Percentiles rank a stretch among this genome's conserved stretches.
Evolutionary conservation across 768 basidiomycete genomes (phyloP).

Genomic region (Rhizopogon vulgaris): DNA sequence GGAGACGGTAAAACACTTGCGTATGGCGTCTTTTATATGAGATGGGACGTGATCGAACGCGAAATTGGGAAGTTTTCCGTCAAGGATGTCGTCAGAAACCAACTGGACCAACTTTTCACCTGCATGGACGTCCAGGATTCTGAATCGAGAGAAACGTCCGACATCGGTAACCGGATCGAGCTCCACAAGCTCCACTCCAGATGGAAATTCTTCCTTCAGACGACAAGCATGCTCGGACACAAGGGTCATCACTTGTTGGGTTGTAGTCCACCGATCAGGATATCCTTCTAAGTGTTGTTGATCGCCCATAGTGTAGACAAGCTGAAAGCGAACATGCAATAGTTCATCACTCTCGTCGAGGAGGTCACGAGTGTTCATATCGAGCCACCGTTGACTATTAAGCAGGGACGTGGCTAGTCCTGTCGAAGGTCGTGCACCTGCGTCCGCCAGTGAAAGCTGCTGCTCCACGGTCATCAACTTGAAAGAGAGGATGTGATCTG

Average conservation of each 20-base stretch:
- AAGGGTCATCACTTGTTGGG: slow-evolving; percentile 31
- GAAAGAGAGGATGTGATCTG: slow-evolving; percentile 46
- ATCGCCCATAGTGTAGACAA: slow-evolving; percentile 38
- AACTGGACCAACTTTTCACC: not conserved
- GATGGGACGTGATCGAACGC: slow-evolving; percentile 13
- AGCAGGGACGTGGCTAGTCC: slow-evolving; percentile 14
- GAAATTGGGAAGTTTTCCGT: slow-evolving; percentile 10
- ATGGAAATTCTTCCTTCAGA: not conserved
- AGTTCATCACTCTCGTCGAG: slow-evolving; percentile 29
- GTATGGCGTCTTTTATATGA: slow-evolving; percentile 11
- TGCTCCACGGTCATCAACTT: slow-evolving; percentile 34
- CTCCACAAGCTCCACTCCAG: slow-evolving; percentile 9
- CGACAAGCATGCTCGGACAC: not conserved
- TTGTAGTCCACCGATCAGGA: slow-evolving; percentile 36
- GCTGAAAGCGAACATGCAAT: slow-evolving; percentile 38
- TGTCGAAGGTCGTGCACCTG: not conserved
- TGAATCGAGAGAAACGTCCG: slow-evolving; percentile 2
- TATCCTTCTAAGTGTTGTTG: slow-evolving; percentile 31
- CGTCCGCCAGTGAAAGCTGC: slow-evolving; percentile 3
- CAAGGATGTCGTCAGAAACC: slow-evolving; percentile 12
- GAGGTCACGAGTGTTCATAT: slow-evolving; percentile 20
- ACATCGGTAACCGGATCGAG: not conserved
- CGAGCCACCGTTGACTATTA: slow-evolving; percentile 16
- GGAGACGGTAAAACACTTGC: slow-evolving; percentile 17
- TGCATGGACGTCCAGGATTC: slow-evolving; percentile 1